Conservation (phyloP, 306 rosid species). For the Inga laurina region DNA sequence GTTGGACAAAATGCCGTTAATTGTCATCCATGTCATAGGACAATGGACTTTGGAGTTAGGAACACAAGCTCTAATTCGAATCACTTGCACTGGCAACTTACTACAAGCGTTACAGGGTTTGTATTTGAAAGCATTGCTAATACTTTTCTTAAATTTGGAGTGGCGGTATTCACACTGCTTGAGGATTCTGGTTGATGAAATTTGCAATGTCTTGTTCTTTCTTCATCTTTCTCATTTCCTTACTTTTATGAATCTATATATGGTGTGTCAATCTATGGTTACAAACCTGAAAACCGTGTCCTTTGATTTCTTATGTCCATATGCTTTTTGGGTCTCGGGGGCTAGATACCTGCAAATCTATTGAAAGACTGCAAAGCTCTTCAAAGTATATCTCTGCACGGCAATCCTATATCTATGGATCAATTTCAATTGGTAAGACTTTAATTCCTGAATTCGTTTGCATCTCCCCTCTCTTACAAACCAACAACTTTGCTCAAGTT, state of each 20-base stretch:
- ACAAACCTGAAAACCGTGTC: not conserved
- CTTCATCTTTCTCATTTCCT: not conserved
- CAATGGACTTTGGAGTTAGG: not conserved
- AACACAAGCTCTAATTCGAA: not conserved
- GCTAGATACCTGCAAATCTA: conserved; percentile 71
- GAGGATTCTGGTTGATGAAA: not conserved
- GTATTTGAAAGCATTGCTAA: not conserved
- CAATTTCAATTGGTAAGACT: conserved; percentile 83
- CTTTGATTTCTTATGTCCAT: conserved; percentile 20
- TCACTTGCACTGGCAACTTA: not conserved
- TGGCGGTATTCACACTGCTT: not conserved
- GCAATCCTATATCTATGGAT: conserved; percentile 93
- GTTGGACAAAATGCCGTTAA: not conserved
- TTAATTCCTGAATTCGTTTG: not conserved
- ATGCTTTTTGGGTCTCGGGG: conserved; percentile 17
- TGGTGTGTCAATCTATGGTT: not conserved
- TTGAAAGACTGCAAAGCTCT: conserved; percentile 92
- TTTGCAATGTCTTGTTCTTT: not conserved
- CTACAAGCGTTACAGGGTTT: not conserved
- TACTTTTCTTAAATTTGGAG: conserved; percentile 10
- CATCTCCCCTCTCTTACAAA: not conserved
- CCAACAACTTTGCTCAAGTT: conserved; percentile 12
- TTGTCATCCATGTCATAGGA: not conserved
- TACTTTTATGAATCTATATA: not conserved
- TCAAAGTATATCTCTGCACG: conserved; percentile 87